Percentiles rank a stretch among this genome's conserved stretches.
These are phyloP conservation scores for Rhodomyrtus psidioides DNA, from an alignment of 441 rosid species.

Conservation along the genomic window DNA sequence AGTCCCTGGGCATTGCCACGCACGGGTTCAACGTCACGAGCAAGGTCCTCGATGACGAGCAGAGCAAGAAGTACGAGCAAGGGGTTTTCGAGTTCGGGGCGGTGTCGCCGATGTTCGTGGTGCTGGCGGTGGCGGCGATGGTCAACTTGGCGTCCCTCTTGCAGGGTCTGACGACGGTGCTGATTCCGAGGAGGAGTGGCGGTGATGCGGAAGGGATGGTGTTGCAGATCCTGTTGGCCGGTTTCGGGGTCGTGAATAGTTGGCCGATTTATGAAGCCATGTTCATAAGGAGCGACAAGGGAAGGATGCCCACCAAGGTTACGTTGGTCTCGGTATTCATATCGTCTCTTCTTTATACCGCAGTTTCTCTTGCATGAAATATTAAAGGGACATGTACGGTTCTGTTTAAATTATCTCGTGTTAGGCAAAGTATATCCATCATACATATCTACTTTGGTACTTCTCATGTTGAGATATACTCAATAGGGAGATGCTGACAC, in stretches of 20 bases:
- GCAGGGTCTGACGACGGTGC: conserved; percentile 10
- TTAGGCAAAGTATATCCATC: neutral
- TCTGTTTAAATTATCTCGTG: neutral
- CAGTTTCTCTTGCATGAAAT: conserved; percentile 22
- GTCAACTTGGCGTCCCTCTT: conserved; percentile 37
- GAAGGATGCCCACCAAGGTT: conserved; percentile 28
- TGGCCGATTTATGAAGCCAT: conserved; percentile 61
- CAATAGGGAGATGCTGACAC: too few species aligned
- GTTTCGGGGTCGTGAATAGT: conserved; percentile 38
- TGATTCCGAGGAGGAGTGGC: neutral
- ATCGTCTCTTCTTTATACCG: conserved; percentile 15
- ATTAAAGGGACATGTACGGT: neutral
- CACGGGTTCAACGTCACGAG: conserved; percentile 39
- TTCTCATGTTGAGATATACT: neutral
- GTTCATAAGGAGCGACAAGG: conserved; percentile 45
- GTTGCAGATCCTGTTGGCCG: conserved; percentile 29
- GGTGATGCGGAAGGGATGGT: conserved; percentile 4
- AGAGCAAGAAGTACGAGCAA: conserved; percentile 40
- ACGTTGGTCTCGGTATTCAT: conserved; percentile 21
- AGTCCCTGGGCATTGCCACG: conserved; percentile 29
- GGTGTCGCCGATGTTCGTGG: conserved; percentile 42
- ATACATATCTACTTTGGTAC: neutral
- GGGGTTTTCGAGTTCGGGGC: conserved; percentile 51
- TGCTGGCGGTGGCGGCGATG: conserved; percentile 30
- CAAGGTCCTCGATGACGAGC: conserved; percentile 43